A percentile compares a stretch with the other conserved stretches of the same genome.
phyloP scores from a whole-genome alignment of 192 early-diverging fungal species.

The Podila epicladia region DNA sequence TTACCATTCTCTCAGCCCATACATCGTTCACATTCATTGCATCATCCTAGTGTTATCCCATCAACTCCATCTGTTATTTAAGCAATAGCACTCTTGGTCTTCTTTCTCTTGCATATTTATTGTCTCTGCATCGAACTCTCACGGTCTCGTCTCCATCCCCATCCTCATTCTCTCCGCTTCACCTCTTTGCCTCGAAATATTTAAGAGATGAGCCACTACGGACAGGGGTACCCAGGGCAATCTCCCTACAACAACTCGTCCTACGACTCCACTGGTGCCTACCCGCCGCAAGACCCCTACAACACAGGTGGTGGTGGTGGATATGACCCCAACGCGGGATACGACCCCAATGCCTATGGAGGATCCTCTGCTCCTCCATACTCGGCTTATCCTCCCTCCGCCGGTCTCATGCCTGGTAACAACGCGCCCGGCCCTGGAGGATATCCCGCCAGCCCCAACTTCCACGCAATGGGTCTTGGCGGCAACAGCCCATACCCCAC shows the following conservation, averaged over 20 bases:
- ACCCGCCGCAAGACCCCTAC: constrained; percentile 10
- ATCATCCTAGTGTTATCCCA: too few species aligned
- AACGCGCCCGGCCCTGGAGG: not conserved
- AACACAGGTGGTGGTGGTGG: not conserved
- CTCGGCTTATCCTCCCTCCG: constrained; percentile 12
- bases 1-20: not conserved
- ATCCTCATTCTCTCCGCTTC: not conserved
- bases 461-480: not conserved
- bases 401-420: constrained; percentile 3
- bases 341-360: constrained; percentile 19
- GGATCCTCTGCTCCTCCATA: constrained; percentile 9
- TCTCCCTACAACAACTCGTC: not conserved
- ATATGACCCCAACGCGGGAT: constrained; percentile 1
- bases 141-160: not conserved
- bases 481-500: constrained; percentile 11
- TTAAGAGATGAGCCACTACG: constrained; percentile 12
- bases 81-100: not conserved
- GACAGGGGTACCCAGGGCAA: constrained; percentile 18
- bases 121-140: not conserved
- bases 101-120: not conserved
- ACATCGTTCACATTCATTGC: not conserved
- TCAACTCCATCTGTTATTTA: not conserved
- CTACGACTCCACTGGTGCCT: constrained; percentile 10
- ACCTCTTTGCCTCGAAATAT: not conserved
- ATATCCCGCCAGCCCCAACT: constrained; percentile 9